Evolutionary conservation across 73 alveolate genomes (phyloP).

Genomic region (Tetrahymena malaccensis): DNA sequence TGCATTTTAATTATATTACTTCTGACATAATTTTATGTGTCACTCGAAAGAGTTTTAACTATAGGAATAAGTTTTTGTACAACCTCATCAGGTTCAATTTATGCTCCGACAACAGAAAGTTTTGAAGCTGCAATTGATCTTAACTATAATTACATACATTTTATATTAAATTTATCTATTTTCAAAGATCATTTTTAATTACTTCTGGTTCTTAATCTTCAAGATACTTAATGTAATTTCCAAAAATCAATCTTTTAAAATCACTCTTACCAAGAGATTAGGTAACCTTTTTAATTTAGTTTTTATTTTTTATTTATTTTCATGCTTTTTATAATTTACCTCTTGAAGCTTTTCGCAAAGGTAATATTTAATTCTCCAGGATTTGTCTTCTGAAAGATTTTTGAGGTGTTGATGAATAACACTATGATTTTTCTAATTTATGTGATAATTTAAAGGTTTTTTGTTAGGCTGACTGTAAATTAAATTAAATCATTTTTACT

Average conservation of each 20-base stretch:
- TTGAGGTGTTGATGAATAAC: background rate
- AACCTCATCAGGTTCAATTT: slow-evolving; percentile 33
- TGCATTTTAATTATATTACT: background rate
- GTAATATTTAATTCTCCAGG: slow-evolving; percentile 40
- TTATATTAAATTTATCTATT: background rate
- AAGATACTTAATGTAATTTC: slow-evolving; percentile 13
- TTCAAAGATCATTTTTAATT: background rate
- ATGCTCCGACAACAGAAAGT: slow-evolving; percentile 1
- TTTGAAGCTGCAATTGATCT: slow-evolving; percentile 25
- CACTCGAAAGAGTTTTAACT: background rate
- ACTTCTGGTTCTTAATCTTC: slow-evolving; percentile 35
- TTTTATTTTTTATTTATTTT: background rate
- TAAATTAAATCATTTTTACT: background rate
- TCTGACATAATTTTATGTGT: slow-evolving; percentile 27
- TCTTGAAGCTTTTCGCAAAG: slow-evolving; percentile 34
- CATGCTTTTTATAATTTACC: background rate
- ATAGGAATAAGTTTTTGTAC: slow-evolving; percentile 8
- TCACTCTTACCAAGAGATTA: slow-evolving; percentile 21
- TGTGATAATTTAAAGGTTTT: background rate
- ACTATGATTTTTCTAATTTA: background rate
- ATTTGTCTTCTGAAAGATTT: slow-evolving; percentile 36
- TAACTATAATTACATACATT: background rate
- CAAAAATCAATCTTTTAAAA: background rate
- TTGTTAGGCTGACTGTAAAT: background rate
- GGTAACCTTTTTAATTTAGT: slow-evolving; percentile 3